Conservation (phyloP, 352 stramenopile genomes). For the Pythium plurisporium region DNA sequence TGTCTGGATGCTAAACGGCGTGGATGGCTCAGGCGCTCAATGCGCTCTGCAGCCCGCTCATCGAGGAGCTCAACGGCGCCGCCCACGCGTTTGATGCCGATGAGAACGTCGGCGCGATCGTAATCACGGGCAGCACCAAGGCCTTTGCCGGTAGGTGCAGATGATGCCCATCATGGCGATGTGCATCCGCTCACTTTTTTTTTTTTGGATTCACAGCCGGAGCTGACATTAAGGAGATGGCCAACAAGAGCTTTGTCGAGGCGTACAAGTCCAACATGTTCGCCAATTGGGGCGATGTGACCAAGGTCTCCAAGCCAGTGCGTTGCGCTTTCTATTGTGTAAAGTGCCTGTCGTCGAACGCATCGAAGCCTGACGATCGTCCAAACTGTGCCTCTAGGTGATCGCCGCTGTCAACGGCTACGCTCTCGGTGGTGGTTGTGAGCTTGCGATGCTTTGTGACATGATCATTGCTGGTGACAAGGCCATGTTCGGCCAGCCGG, state of each 20-base stretch:
- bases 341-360: too few relatives aligned
- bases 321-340: too few relatives aligned
- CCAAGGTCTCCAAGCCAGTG: slow-evolving; percentile 92
- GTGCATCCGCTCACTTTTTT: not conserved
- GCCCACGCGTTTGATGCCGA: slow-evolving; percentile 91
- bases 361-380: too few relatives aligned
- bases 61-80: slow-evolving; percentile 94
- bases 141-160: slow-evolving; percentile 86
- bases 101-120: slow-evolving; percentile 91
- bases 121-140: slow-evolving; percentile 95
- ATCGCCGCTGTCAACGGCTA: slow-evolving; percentile 98
- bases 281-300: slow-evolving; percentile 94
- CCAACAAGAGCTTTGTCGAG: slow-evolving; percentile 89
- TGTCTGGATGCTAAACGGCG: too few relatives aligned
- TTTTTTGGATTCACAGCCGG: slow-evolving; percentile 46
- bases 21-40: slow-evolving; percentile 96
- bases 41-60: slow-evolving; percentile 93
- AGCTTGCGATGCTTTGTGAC: slow-evolving; percentile 99
- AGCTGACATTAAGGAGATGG: slow-evolving; percentile 98
- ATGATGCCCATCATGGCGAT: not conserved
- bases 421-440: slow-evolving; percentile 96
- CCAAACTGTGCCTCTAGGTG: too few relatives aligned
- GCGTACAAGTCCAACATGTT: slow-evolving; percentile 97
- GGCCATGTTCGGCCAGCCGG: slow-evolving; percentile 98
- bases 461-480: slow-evolving; percentile 96